Conservation (phyloP, 192 early-diverging fungal species). For the Backusella australiensis region DNA sequence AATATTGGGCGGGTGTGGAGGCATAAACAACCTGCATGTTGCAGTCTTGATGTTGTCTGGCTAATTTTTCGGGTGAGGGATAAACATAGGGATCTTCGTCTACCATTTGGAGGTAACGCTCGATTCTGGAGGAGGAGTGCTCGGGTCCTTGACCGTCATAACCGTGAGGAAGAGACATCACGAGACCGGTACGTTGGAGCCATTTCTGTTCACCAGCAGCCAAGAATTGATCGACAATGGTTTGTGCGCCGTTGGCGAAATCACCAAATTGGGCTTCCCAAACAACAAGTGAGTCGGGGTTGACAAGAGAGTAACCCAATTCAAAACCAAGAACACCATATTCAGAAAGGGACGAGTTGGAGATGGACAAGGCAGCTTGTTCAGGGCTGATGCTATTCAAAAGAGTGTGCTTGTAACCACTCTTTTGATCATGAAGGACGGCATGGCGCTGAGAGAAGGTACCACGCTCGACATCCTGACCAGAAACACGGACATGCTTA, state of each 20-base stretch:
- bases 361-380: conserved; percentile 88
- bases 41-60: conserved; percentile 96
- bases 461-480: conserved; percentile 98
- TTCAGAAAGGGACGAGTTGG: conserved; percentile 96
- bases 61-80: conserved; percentile 73
- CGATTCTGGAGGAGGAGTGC: conserved; percentile 93
- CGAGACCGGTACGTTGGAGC: conserved; percentile 94
- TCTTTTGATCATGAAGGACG: conserved; percentile 93
- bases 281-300: conserved; percentile 90
- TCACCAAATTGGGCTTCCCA: conserved; percentile 99
- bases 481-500: conserved; percentile 89
- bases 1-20: conserved; percentile 95
- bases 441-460: conserved; percentile 99
- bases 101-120: conserved; percentile 93
- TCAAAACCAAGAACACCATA: conserved; percentile 96
- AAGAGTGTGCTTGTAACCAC: conserved; percentile 77
- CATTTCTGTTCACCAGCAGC: conserved; percentile 96
- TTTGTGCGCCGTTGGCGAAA: conserved; percentile 96
- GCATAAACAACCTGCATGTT: conserved; percentile 99
- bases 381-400: conserved; percentile 86
- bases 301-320: conserved; percentile 93
- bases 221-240: conserved; percentile 98
- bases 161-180: conserved; percentile 93
- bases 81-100: conserved; percentile 90
- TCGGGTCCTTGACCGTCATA: conserved; percentile 99